Conservation (phyloP, 1,284 basidiomycete genomes). For the Cutaneotrichosporon spelunceum region DNA sequence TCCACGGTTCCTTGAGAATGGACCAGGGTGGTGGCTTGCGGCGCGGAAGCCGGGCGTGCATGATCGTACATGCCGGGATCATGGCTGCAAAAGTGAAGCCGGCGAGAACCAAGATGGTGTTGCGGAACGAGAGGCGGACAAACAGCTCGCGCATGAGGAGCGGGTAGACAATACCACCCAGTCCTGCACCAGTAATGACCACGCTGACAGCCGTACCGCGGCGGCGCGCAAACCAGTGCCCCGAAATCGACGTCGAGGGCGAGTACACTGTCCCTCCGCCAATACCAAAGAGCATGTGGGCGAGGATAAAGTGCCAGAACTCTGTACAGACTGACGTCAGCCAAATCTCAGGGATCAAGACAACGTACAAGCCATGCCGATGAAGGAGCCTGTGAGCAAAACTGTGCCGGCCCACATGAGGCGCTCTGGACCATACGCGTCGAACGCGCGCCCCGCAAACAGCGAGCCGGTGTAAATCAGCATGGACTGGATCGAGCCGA, state of each 20-base stretch:
- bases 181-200: slow-evolving; percentile 42
- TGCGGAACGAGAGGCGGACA: slow-evolving; percentile 22
- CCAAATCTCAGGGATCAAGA: not conserved
- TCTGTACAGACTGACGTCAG: slow-evolving; percentile 35
- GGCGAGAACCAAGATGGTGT: slow-evolving; percentile 28
- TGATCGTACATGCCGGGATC: slow-evolving; percentile 27
- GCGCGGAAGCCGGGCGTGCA: slow-evolving; percentile 26
- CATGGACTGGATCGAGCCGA: slow-evolving; percentile 38
- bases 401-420: slow-evolving; percentile 35
- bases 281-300: slow-evolving; percentile 42
- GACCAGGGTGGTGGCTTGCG: slow-evolving; percentile 22
- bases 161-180: slow-evolving; percentile 39
- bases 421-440: slow-evolving; percentile 38
- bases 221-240: slow-evolving; percentile 46
- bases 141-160: slow-evolving; percentile 29
- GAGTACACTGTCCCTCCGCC: slow-evolving; percentile 42
- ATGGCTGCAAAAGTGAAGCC: slow-evolving; percentile 24
- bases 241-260: slow-evolving; percentile 43
- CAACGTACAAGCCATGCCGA: slow-evolving; percentile 44
- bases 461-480: slow-evolving; percentile 39
- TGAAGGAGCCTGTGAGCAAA: slow-evolving; percentile 33
- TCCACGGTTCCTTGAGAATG: slow-evolving; percentile 14
- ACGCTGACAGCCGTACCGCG: slow-evolving; percentile 45
- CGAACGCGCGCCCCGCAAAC: slow-evolving; percentile 42
- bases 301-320: slow-evolving; percentile 48